Base-by-base conservation (phyloP, 2,329 filamentous ascomycete genomes). In the Colletotrichum sp. region DNA sequence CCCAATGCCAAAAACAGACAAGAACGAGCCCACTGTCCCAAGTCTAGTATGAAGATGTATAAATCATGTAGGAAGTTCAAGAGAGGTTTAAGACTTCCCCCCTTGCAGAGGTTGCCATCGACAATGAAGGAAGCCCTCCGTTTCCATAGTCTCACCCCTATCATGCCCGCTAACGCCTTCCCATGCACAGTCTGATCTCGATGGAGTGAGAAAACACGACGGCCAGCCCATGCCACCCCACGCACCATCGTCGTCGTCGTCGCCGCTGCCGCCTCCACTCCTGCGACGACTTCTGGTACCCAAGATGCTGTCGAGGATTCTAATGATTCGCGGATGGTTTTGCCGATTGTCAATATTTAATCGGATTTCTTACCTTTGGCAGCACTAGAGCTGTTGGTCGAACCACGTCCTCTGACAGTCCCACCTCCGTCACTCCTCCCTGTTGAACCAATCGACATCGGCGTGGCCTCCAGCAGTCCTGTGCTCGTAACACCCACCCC, bases 281-380 rank as follows among this genome's bases (percentile, higher is more conserved):
- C 54, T n/a, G 21, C 24, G 24, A 29, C 27, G 24, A 8, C 21
- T 29, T 24, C 21, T 57, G 54, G 24, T 31, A 36, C 27, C 27
- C 27, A 63, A 34, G 13, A 31, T 27, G 33, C 55, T 34, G 31
- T 24, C 51, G n/a, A 51, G 43, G 43, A 24, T 51, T 51, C 43
- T n/a, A 51, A 13, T 51, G 43, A n/a, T 12, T 51, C n/a, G n/a
- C 43, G 43, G n/a, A 51, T 24, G n/a, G 11, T 11, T 51, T 51
- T 51, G 43, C 21, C 43, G 43, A 51, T 51, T 21, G 15, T 34
- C 18, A 33, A 18, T 13, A n/a, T 29, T 73, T 79, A 87, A 75
- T 88, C 86, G n/a, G 82, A 79, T 80, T 89, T 88, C 80, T 86
- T 86, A 36, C 83, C 86, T 76, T 87, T 88, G 57, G 76, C 69